Base-by-base conservation (phyloP, 805 yeast genomes). In the Zygoascus flipseniorum region DNA sequence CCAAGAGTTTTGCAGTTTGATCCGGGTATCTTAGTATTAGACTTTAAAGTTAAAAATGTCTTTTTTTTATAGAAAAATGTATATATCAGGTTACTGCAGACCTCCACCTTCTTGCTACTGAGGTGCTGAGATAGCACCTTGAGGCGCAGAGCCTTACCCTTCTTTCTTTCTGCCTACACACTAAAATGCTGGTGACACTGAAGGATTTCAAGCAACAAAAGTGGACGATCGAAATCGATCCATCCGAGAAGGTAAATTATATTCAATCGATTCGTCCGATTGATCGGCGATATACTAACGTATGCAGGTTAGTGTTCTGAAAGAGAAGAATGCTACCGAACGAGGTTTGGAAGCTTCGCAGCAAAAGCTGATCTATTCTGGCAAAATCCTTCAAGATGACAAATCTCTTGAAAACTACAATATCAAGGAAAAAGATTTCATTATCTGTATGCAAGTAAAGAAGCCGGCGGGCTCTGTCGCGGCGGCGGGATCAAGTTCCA, bases 131-230 rank as follows among this genome's bases (percentile, higher is more conserved):
- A 35, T 35, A 35, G 16, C 13, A 35, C 4, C 16, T 35, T 35
- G 39, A 31, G 13, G 39, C 4, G 16, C 16, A 5, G 39, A 35
- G 39, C 39, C 39, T 35, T 35, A 35, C 39, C 39, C 39, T 35
- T 35, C 39, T n/a, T 35, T 8, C 26, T 39, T 31, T 11, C 37
- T 47, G 20, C 31, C 26, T 10, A 14, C 16, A 42, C 44, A 18
- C 26, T 23, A 44, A 23, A 35, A 89, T 89, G 96, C 83, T 85
- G 71, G 73, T 89, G 59, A 77, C 83, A 50, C 82, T 93, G 69
- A 89, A 90, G 69, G 96, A 93, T 71, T 86, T 93, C 73, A 90
- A 93, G 73, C 93, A 92, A 73, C 89, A 88, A 67, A 86, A 83
- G 67, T 80, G 90, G 68, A 79, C 89, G 31, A 65, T 93, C 55